phyloP scores from a whole-genome alignment of 768 basidiomycete genomes.

The Lentinula sp. region DNA sequence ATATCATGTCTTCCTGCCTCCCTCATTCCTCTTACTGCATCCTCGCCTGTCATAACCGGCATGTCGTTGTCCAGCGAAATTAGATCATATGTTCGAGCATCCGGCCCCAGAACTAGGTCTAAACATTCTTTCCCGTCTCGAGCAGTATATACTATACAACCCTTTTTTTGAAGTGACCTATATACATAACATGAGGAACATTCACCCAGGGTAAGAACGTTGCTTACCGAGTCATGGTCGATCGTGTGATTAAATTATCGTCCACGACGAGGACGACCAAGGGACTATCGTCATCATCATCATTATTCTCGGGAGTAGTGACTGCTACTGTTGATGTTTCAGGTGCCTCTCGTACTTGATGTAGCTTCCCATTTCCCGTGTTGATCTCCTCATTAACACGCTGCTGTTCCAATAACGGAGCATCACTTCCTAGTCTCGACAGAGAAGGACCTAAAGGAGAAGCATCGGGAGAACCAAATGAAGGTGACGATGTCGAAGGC shows the following conservation, averaged over 20 bases:
- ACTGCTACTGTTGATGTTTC: background rate
- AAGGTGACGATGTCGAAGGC: slow-evolving; percentile 7
- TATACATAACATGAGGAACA: background rate
- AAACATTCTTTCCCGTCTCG: slow-evolving; percentile 29
- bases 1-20: slow-evolving; percentile 21
- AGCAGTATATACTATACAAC: slow-evolving; percentile 28
- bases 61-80: slow-evolving; percentile 31
- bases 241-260: slow-evolving; percentile 30
- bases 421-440: background rate
- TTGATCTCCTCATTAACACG: background rate
- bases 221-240: slow-evolving; percentile 9
- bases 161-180: slow-evolving; percentile 27
- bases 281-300: slow-evolving; percentile 9
- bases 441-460: slow-evolving; percentile 5
- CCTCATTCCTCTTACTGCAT: slow-evolving; percentile 25
- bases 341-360: background rate
- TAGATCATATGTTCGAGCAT: slow-evolving; percentile 22
- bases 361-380: background rate
- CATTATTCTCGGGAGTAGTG: background rate
- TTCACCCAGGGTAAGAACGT: background rate
- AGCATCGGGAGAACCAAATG: slow-evolving; percentile 2
- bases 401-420: background rate
- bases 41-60: slow-evolving; percentile 25
- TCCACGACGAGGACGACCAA: slow-evolving; percentile 23
- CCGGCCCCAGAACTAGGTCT: slow-evolving; percentile 22